These are phyloP conservation scores for Nicotiana tomentosiformis DNA, from an alignment of 257 asterid species.

Conservation along the genomic window DNA sequence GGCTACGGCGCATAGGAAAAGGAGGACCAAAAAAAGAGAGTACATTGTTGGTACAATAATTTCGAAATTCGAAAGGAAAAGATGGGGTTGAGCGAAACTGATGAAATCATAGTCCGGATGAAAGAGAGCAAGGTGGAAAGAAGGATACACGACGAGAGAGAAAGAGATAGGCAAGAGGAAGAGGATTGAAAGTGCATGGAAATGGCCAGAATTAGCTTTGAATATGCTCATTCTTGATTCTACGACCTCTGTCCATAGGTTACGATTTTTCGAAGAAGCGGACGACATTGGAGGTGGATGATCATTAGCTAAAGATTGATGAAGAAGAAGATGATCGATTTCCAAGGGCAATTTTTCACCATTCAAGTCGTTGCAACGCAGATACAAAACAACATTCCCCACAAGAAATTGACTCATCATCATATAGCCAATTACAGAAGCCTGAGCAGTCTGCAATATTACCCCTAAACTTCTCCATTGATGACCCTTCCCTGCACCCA, in stretches of 20 bases:
- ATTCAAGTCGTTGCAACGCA: not conserved
- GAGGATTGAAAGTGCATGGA: not conserved
- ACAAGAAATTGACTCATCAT: not conserved
- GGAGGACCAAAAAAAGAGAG: too few relatives aligned
- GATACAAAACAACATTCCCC: not conserved
- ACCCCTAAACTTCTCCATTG: not conserved
- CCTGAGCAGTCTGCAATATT: too few relatives aligned
- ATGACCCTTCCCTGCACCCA: slow-evolving; percentile 30
- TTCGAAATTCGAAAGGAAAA: too few relatives aligned
- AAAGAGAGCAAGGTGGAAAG: not conserved
- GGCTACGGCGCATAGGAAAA: too few relatives aligned
- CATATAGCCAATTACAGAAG: not conserved
- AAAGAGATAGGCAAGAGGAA: not conserved
- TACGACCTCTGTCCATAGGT: not conserved
- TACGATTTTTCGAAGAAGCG: not conserved
- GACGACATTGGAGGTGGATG: too few relatives aligned
- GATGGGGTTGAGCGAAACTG: too few relatives aligned
- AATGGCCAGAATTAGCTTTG: not conserved
- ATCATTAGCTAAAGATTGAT: too few relatives aligned
- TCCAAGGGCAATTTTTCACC: not conserved
- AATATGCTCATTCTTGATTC: not conserved
- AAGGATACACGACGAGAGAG: not conserved
- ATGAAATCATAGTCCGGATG: not conserved
- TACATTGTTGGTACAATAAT: too few relatives aligned
- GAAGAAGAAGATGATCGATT: too few relatives aligned